Evolutionary conservation across 2,329 filamentous ascomycete species (phyloP), one percentile per base, ranked within the genome.

Genomic region (Aspergillus intermedius): DNA sequence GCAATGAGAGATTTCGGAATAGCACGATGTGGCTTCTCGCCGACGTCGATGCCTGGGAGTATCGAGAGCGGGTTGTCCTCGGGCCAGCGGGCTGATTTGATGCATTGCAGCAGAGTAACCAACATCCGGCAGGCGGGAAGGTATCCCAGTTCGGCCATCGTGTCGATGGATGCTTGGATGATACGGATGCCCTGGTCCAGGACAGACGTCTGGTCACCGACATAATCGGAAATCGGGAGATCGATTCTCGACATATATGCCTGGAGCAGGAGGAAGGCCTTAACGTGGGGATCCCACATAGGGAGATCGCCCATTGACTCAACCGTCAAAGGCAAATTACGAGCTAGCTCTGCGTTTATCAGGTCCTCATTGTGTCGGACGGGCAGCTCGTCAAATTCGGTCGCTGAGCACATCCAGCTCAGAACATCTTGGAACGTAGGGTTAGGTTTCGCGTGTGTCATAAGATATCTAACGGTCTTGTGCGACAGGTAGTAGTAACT

Each of bases 401-500:
- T 89, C 1, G 94, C 93, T 46, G 84, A 82, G 53, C 86, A 91
- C 83, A 98, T 93, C 91, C 91, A 97, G 4, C 84, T 83, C 1
- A 98, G 76, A 0, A 84, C 89, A 56, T 97, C 87, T 9, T 84
- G 78, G 64, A 98, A 94, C 1, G 79, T 82, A 1, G 87, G 88
- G 15, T 83, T 74, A 0, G 83, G 79, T 60, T 87, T 91, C 21
- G 87, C 88, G 56, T 91, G 80, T 42, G 81, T 78, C 54, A 87
- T 82, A 5, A 98, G 80, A 60, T 89, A 84, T 1, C 93, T 87
- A 60, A 98, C 90, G 0, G 93, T 98, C 70, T 87, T 87, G 73
- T 98, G 93, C 0, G 91, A 94, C 43, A 93, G 83, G 65, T 98
- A 98, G 77, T 98, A 98, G 77, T 97, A 98, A 67, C 88, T 95